Conservation (phyloP, 2,329 filamentous ascomycete species). For the Tolypocladium paradoxum region DNA sequence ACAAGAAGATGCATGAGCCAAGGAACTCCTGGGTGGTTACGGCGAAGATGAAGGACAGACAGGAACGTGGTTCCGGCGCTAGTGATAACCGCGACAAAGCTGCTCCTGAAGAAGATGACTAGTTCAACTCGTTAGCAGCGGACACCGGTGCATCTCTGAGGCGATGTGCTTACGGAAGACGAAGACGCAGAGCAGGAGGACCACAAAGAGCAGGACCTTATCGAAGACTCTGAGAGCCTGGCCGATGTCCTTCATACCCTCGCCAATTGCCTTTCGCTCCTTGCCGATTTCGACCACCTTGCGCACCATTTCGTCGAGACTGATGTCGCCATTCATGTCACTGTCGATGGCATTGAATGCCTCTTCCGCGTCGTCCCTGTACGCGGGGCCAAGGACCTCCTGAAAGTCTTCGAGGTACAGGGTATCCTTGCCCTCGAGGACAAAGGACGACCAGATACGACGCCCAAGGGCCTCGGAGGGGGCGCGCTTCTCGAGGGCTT, state of each 20-base stretch:
- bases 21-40: constrained; percentile 88
- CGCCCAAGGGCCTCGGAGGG: constrained; percentile 88
- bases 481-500: constrained; percentile 74
- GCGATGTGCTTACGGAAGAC: constrained; percentile 54
- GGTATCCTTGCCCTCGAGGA: constrained; percentile 75
- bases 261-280: constrained; percentile 77
- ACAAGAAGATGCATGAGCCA: constrained; percentile 97
- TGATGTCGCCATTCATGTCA: constrained; percentile 89
- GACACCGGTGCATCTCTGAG: background rate
- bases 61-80: constrained; percentile 87
- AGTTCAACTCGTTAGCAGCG: constrained; percentile 1
- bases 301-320: constrained; percentile 87
- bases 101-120: constrained; percentile 82
- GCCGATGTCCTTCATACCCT: constrained; percentile 95
- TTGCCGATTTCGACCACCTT: constrained; percentile 76
- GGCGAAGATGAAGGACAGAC: constrained; percentile 94
- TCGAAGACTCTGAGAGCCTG: constrained; percentile 89
- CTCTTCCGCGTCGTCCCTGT: constrained; percentile 72
- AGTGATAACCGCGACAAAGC: constrained; percentile 73
- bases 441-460: constrained; percentile 97
- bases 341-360: constrained; percentile 72
- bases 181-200: constrained; percentile 70
- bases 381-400: constrained; percentile 72
- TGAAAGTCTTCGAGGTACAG: constrained; percentile 71
- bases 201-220: constrained; percentile 70